Evolutionary conservation across 2,329 filamentous ascomycete species (phyloP), one percentile per base, ranked within the genome.

Genomic region (Blastomyces gilchristii): DNA sequence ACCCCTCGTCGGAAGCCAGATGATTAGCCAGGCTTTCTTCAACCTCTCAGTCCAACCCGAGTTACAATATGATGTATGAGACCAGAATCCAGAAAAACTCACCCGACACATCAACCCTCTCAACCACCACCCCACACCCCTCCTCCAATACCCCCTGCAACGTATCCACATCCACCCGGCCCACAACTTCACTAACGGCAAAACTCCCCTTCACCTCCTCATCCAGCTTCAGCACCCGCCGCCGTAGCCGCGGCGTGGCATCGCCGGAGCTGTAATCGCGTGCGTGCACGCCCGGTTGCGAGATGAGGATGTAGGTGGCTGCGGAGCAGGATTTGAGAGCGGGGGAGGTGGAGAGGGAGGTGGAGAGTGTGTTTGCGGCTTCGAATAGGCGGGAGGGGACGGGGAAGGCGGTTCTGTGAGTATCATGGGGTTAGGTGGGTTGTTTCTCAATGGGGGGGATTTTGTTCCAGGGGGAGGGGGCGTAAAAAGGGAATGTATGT

Each of bases 281-380:
- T 52, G 85, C 83, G 68, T 87, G 85, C 63, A 91, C 81, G 68
- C 88, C 88, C 12, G 89, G 86, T 72, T 96, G 91, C 39, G 85
- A 84, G 65, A 95, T 83, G 67, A 97, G 74, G 63, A 95, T 78
- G 77, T 96, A 96, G 68, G 83, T 83, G 60, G 86, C 82, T 25
- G 89, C 91, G 1, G 88, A 87, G 75, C 91, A 96, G 62, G 77
- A 75, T 49, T 80, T 78, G 34, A 96, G 82, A 22, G n/a, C n/a
- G n/a, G n/a, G n/a, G 37, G 75, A 74, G 22, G 73, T 72, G 58
- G 73, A 73, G 16, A 84, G 63, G 49, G 78, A 72, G 22, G 75
- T 70, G 56, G 76, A 72, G 52, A 83, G 68, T 56, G 76, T 75
- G 28, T 74, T 67, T 25, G 79, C 76, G 60, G 78, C 72, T 62